Evolutionary conservation across 176 grass and related monocot species (phyloP).

Genomic region (Phragmites australis): DNA sequence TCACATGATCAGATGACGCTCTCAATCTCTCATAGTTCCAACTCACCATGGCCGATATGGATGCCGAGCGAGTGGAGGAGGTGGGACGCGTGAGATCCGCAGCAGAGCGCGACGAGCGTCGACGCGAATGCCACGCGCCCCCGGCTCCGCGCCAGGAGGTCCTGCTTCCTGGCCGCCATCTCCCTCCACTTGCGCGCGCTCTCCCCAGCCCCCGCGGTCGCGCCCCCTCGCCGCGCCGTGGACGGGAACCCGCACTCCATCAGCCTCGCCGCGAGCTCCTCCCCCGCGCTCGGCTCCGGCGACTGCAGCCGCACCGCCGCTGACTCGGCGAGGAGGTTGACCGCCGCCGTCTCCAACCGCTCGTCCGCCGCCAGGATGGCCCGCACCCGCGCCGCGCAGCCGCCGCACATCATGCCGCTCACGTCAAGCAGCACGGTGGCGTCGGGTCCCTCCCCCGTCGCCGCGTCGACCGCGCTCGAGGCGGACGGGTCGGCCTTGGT

Average conservation of each 20-base stretch:
- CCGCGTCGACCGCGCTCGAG: conserved; percentile 37
- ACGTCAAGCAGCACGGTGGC: conserved; percentile 78
- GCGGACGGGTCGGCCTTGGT: conserved; percentile 45
- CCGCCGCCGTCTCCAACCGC: conserved; percentile 69
- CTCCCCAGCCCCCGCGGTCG: conserved; percentile 58
- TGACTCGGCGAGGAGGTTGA: conserved; percentile 90
- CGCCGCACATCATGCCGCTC: conserved; percentile 94
- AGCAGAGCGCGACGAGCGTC: conserved; percentile 99
- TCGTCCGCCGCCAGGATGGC: conserved; percentile 67
- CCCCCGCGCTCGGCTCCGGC: conserved; percentile 31
- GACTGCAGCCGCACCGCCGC: conserved; percentile 66
- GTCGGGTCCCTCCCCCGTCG: neutral
- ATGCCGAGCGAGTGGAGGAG: conserved; percentile 87
- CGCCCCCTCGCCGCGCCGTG: conserved; percentile 42
- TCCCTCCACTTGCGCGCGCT: conserved; percentile 88
- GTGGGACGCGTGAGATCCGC: conserved; percentile 78
- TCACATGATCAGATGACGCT: neutral
- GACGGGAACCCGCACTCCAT: conserved; percentile 80
- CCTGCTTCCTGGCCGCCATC: conserved; percentile 81
- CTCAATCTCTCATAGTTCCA: neutral
- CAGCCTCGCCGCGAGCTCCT: conserved; percentile 74
- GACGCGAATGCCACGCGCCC: conserved; percentile 79
- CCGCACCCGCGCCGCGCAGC: conserved; percentile 84
- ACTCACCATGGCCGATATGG: conserved; percentile 81
- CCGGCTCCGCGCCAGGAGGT: conserved; percentile 69